Evolutionary conservation across 2,329 filamentous ascomycete species (phyloP), one percentile per base, ranked within the genome.

Genomic region (Neonectria neomacrospora): DNA sequence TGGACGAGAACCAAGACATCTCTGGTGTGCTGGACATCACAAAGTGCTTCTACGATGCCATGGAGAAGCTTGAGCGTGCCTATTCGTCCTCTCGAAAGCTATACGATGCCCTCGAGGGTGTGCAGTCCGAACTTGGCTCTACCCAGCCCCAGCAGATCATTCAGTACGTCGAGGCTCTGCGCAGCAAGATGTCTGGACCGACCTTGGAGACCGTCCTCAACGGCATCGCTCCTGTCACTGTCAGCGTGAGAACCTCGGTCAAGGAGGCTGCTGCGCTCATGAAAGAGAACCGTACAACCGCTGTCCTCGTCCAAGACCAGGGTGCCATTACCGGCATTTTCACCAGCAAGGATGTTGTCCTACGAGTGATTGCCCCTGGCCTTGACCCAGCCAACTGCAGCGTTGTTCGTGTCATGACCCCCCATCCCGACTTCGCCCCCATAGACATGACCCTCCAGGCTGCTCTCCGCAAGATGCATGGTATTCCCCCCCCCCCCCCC

Each of bases 1-100:
- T 99, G 96, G 96, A 99, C 80, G 96, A 99, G 83, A 98, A 99
- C 79, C 96, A 99, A 80, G 95, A 99, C 76, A 99, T 99, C 67
- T 97, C 94, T 8, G 96, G 96, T 83, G 94, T 99, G 70, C 84
- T 99, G 58, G 96, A 99, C 80, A 99, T 99, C 73, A 99, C 96
- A 61, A 99, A 98, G 81, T 99, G 96, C 81, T 99, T 99, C 80
- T 99, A 99, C 81, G 96, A 99, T 81, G 96, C 96, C 45, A 99
- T 99, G 96, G 96, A 99, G 84, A 99, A 99, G 84, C 83, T 99
- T 64, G 96, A 99, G 84, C 91, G 96, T 54, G 96, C 96, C 54
- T 99, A 99, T 79, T 94, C 93, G 69, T 98, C 96, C 16, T 99
- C 96, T n/a, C 90, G 96, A 71, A 97, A 97, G 80, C 87, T 99